Conservation (phyloP, 345 rosid genomes). For the Lepidium africanum region DNA sequence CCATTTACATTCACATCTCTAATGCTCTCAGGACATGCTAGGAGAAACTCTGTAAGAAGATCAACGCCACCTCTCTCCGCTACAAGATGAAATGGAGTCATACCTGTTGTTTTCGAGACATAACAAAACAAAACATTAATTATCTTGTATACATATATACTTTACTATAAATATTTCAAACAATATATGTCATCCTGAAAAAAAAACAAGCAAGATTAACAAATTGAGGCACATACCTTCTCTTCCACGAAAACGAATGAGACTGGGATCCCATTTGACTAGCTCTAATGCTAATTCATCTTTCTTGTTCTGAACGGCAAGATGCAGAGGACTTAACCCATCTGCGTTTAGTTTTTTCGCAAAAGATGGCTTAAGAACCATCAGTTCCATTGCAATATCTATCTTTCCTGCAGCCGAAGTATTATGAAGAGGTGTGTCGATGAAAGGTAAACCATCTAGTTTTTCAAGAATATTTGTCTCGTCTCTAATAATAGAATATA, state of each 20-base stretch:
- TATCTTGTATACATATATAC: no score
- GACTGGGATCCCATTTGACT: not conserved
- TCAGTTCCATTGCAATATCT: conserved; percentile 1
- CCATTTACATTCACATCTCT: not conserved
- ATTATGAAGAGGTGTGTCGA: conserved; percentile 5
- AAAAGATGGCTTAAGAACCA: not conserved
- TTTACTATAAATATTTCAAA: not conserved
- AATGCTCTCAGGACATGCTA: not conserved
- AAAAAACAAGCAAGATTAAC: no score
- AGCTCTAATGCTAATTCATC: conserved; percentile 3
- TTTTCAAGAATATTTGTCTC: not conserved
- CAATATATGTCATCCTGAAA: no score
- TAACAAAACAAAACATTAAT: no score
- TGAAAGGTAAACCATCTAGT: not conserved
- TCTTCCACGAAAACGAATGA: not conserved
- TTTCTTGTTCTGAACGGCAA: not conserved
- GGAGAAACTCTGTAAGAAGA: not conserved
- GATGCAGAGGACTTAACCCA: conserved; percentile 8
- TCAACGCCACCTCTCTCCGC: not conserved
- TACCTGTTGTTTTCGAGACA: not conserved
- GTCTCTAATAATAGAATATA: not conserved
- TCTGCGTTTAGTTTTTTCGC: not conserved
- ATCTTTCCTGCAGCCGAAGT: not conserved
- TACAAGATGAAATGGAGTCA: not conserved
- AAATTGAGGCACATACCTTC: not conserved